phyloP scores from a whole-genome alignment of 1,284 basidiomycete species.

The Agroathelia rolfsii region DNA sequence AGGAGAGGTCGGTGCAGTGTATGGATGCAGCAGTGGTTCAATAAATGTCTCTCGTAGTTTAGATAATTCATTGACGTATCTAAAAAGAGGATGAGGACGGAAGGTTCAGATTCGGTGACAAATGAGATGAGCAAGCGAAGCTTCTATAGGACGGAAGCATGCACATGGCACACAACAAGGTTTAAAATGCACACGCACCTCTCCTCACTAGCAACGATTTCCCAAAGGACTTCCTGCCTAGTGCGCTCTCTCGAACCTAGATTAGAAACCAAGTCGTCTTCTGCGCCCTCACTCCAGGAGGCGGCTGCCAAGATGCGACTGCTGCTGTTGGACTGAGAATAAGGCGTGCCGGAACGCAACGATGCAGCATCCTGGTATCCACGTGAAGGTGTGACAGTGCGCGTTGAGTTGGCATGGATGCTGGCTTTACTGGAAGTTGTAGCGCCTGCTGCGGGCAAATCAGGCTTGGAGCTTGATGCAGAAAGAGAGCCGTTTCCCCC shows the following conservation, averaged over 20 bases:
- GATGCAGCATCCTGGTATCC: slow-evolving; percentile 62
- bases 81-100: slow-evolving; percentile 24
- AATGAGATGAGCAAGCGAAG: too few relatives aligned
- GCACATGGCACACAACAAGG: too few relatives aligned
- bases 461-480: slow-evolving; percentile 35
- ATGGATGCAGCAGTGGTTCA: slow-evolving; percentile 81
- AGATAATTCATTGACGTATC: slow-evolving; percentile 85
- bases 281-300: slow-evolving; percentile 94
- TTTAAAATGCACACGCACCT: slow-evolving; percentile 64
- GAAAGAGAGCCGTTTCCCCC: slow-evolving; percentile 57
- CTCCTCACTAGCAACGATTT: slow-evolving; percentile 96
- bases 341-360: slow-evolving; percentile 68
- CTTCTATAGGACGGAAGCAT: too few relatives aligned
- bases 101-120: slow-evolving; percentile 7
- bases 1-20: slow-evolving; percentile 39
- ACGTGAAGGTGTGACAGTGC: slow-evolving; percentile 37
- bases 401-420: slow-evolving; percentile 42
- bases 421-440: slow-evolving; percentile 23
- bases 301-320: slow-evolving; percentile 70
- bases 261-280: slow-evolving; percentile 91
- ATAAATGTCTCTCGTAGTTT: slow-evolving; percentile 93
- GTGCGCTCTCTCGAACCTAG: slow-evolving; percentile 89
- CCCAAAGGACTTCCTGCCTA: slow-evolving; percentile 94
- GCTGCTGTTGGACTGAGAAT: slow-evolving; percentile 56
- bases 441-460: slow-evolving; percentile 25